Base-by-base conservation (phyloP, 495 filamentous ascomycete species). In the Hypoxylon intermedium region DNA sequence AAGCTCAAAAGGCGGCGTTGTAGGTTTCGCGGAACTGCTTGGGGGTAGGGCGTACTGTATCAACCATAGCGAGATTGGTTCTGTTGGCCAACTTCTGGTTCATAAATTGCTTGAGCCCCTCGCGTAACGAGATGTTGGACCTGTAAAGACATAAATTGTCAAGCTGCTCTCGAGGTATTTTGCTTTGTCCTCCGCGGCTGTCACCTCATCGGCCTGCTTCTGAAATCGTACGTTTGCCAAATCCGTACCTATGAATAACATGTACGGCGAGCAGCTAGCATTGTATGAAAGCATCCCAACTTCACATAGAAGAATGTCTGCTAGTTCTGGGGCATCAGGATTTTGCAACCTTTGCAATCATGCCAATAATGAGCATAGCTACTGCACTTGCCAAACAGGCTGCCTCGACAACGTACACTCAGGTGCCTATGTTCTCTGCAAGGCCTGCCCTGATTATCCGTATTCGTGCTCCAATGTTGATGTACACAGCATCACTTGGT, bases 1-100 rank as follows among this genome's bases (percentile, higher is more conserved):
- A 38, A n/a, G 13, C 11, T 38, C n/a, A 5, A 38, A 38, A 38
- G 34, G 11, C 13, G 9, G 3, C 34, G 11, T 38, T 12, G 13
- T 38, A 38, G 34, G n/a, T 38, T 12, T 16, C 13, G 5, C 34
- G 34, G 34, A 38, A 38, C 34, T 12, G 9, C n/a, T 38, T 16
- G 13, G 34, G 11, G 34, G 11, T 38, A 4, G 34, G 34, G 5
- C 34, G 50, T 67, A 65, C 30, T 16, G 34, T 12, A 12, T 13
- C n/a, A 13, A n/a, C 34, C 34, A 38, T 38, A 38, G 26, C 26
- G 26, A 30, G 9, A 30, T 30, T 30, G 26, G 26, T 30, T 30
- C 26, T 30, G 26, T 9, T 30, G 26, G 26, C 26, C 26, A 30
- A 9, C 26, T 30, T 30, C 26, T 9, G 9, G 9, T 30, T 30